Percentiles rank a stretch among this genome's conserved stretches.
These are phyloP conservation scores for Termitomyces heimii DNA, from an alignment of 768 basidiomycete species.

Conservation along the genomic window DNA sequence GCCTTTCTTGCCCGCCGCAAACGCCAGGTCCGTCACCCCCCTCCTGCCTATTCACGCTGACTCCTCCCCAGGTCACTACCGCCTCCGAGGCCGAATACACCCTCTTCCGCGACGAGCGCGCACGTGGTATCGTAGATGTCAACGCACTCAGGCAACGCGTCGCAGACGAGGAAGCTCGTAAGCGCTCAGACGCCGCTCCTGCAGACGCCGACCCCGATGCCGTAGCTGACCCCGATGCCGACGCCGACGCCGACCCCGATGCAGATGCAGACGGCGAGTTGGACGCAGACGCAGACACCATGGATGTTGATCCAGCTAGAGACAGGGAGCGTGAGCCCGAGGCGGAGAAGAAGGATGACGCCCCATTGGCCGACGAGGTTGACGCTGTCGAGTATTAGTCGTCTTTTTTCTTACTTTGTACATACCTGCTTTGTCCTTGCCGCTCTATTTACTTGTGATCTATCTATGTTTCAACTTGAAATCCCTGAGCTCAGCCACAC, in stretches of 20 bases:
- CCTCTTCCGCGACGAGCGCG: constrained; percentile 56
- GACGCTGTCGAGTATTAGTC: neutral
- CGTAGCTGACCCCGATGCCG: too few relatives aligned
- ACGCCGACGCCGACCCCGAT: too few relatives aligned
- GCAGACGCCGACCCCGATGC: too few relatives aligned
- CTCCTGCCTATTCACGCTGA: neutral
- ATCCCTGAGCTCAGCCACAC: too few relatives aligned
- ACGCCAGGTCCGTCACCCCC: constrained; percentile 42
- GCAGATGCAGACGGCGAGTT: neutral
- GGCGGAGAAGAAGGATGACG: neutral
- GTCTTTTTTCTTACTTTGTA: too few relatives aligned
- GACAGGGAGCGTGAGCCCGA: neutral
- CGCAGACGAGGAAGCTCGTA: constrained; percentile 56
- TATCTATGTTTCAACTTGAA: too few relatives aligned
- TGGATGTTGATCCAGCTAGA: neutral
- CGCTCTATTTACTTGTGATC: too few relatives aligned
- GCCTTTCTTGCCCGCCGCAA: constrained; percentile 57
- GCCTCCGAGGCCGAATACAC: constrained; percentile 67
- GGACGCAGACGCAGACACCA: constrained; percentile 13
- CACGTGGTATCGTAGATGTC: constrained; percentile 55
- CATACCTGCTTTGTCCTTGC: too few relatives aligned
- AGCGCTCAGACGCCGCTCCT: constrained; percentile 1
- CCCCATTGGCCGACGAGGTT: neutral
- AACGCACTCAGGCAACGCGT: constrained; percentile 55
- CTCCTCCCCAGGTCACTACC: constrained; percentile 41